Evolutionary conservation across 768 basidiomycete species (phyloP).

Genomic region (Podaxis carcinomalis): DNA sequence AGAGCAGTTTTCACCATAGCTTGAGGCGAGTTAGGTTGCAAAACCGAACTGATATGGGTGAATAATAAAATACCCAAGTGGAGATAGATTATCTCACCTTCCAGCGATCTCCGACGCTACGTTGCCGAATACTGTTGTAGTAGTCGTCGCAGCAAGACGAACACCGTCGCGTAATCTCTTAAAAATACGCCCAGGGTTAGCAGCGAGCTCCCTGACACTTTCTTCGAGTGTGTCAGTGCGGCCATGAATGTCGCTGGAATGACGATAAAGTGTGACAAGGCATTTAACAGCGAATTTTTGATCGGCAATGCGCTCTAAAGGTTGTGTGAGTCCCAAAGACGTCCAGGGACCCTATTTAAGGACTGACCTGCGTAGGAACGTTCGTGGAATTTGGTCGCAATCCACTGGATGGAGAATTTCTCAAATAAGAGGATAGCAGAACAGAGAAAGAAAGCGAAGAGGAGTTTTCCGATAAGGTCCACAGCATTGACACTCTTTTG

Average conservation of each 20-base stretch:
- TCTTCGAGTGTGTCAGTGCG: conserved; percentile 57
- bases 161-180: conserved; percentile 71
- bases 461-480: conserved; percentile 53
- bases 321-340: background rate
- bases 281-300: conserved; percentile 76
- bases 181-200: conserved; percentile 59
- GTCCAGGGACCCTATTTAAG: background rate
- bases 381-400: conserved; percentile 80
- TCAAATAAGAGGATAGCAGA: conserved; percentile 69
- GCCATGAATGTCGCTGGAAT: conserved; percentile 72
- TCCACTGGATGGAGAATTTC: conserved; percentile 85
- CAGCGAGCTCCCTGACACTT: conserved; percentile 30
- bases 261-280: conserved; percentile 71
- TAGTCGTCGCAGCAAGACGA: conserved; percentile 69
- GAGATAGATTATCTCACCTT: conserved; percentile 26
- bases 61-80: background rate
- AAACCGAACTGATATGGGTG: conserved; percentile 46
- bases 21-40: conserved; percentile 85
- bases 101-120: conserved; percentile 54
- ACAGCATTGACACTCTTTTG: conserved; percentile 37
- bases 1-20: conserved; percentile 79
- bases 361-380: conserved; percentile 58
- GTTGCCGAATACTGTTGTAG: conserved; percentile 66
- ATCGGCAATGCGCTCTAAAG: conserved; percentile 69
- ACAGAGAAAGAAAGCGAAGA: conserved; percentile 73